Evolutionary conservation across 306 rosid genomes (phyloP), one percentile per base, ranked within the genome.

Genomic region (Acacia acuminata): DNA sequence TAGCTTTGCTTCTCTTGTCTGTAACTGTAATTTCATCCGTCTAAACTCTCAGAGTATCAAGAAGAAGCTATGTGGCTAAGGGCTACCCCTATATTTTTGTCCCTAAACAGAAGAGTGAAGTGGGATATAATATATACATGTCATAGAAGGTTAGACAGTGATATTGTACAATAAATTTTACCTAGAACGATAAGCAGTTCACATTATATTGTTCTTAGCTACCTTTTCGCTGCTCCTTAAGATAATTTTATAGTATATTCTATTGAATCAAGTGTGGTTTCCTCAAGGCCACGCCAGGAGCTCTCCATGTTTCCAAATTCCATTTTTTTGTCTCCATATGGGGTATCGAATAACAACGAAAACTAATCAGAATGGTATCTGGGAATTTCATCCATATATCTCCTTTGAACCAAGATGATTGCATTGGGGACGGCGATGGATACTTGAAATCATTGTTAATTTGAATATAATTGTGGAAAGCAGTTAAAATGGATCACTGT

Each of bases 161-260:
- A 27, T 53, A 11, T 51, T 76, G 43, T 40, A 15, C 38, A 3
- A n/a, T 6, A 58, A 34, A 69, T 10, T 77, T 58, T 3, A 55
- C 60, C 25, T 60, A 16, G 48, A 27, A 61, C 27, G 79, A 25
- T 24, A 19, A 50, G 61, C 67, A 36, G 61, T 64, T 65, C 63
- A 47, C 71, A 71, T 43, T 42, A 75, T 84, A 32, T 79, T 66
- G 73, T 79, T 74, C 71, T 22, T 56, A 32, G 83, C 55, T 73
- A 17, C 56, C 45, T 63, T 83, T 72, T 73, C 71, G 50, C 73
- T 72, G 77, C 65, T 40, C 83, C 40, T 73, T 73, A 73, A 79
- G 80, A 83, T 51, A 71, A 64, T 65, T 83, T 73, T 66, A 24
- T 47, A 60, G 67, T 60, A 65, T 74, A 79, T 66, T 40, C 25